Base-by-base conservation (phyloP, 805 yeast genomes). In the Blastobotrys robertii region DNA sequence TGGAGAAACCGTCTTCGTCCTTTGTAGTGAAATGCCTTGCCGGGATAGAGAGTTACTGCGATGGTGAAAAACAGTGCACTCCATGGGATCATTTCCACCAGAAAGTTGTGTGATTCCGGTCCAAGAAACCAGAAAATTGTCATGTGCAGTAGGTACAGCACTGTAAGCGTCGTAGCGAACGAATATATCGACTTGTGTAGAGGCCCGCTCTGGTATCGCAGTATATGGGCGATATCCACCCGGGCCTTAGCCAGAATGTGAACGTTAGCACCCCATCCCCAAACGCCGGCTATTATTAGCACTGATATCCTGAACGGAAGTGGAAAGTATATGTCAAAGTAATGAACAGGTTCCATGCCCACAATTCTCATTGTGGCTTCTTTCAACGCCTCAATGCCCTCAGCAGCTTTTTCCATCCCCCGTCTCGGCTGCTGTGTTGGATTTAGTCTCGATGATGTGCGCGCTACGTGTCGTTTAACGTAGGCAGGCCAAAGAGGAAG, bases 271-370 rank as follows among this genome's bases (percentile, higher is more conserved):
- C 58, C 63, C 62, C 63, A 61, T 34, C 58, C 61, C 65, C 65
- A 61, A 28, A 57, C 44, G 2, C 63, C 65, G n/a, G 47, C 30
- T 5, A 52, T 41, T 4, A 59, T 40, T 14, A 54, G 51, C 10
- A 52, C 47, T 12, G 52, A 49, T 6, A 57, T 49, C n/a, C 66
- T 55, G 50, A 68, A 73, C 1, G 79, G 76, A n/a, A 71, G 54
- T 1, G 80, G 79, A 33, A 69, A 52, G 38, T 56, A 42, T 16
- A 51, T 44, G 41, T 66, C 69, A 46, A 66, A 64, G 29, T 31
- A 19, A 19, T 19, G 25, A 19, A 19, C 25, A 19, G 25, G 25
- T 19, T 37, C 34, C 44, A 46, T 35, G 35, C 37, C 12, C 5
- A 28, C 25, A 4, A 19, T 4, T 19, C 25, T 19, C 25, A 19